Evolutionary conservation across 257 asterid genomes (phyloP), one percentile per base, ranked within the genome.

Genomic region (Lavandula angustifolia): DNA sequence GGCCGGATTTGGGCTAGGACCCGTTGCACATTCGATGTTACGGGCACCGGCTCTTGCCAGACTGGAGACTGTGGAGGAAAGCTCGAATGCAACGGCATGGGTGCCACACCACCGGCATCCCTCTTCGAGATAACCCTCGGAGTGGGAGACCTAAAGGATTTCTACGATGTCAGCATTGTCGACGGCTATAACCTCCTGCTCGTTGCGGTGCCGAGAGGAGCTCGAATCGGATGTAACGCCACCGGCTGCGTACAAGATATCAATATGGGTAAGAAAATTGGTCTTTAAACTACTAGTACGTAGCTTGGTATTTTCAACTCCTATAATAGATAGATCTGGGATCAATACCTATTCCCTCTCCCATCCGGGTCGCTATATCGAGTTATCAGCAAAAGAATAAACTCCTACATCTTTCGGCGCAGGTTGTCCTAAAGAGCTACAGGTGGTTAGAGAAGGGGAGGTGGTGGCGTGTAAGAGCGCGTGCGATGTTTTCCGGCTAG

Each of bases 381-480:
- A 22, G 2, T 1, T 22, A 22, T 22, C 27, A 22, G 27, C 27
- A 22, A 22, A 22, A 1, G 27, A 22, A 22, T 22, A 22, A 22
- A 22, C 27, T 22, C 27, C 27, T 22, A 22, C 27, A 22, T 22
- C 27, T 22, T 22, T 22, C 27, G 33, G 12, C 46, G 68, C 89
- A 91, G 97, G 94, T 56, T 91, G 97, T 52, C 97, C 96, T 2
- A 81, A 66, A 63, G 97, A 87, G 67, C 97, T 91, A 63, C 96
- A 91, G 67, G 94, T 87, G 64, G 80, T 79, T 2, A 90, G 90
- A 3, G 66, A 56, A 10, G 88, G 70, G 6, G 82, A 85, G 35
- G 96, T 87, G 40, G 87, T 87, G 52, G 97, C 88, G 13, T 87
- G 97, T 83, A 84, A 75, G 84, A 91, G 97, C 12, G 97, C 97